phyloP scores from a whole-genome alignment of 768 basidiomycete species.

The Tylopilus cervinicoccineus region DNA sequence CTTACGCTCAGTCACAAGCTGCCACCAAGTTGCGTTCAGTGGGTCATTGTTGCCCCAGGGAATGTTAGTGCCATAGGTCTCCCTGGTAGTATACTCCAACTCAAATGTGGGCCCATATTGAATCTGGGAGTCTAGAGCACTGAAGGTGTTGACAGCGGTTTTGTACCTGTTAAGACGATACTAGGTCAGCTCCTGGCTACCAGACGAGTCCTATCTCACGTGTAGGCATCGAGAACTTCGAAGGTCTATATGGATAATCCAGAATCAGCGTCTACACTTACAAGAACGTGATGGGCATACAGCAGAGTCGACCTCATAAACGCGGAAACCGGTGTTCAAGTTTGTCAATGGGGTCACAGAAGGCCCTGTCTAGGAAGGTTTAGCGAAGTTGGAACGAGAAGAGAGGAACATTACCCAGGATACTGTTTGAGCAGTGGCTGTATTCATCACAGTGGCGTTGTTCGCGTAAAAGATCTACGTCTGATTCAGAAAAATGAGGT shows the following conservation, averaged over 20 bases:
- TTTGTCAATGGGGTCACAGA: slow-evolving; percentile 68
- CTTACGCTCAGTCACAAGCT: slow-evolving; percentile 68
- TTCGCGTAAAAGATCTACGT: slow-evolving; percentile 66
- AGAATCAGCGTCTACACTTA: slow-evolving; percentile 2
- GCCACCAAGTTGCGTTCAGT: slow-evolving; percentile 83
- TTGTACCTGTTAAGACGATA: slow-evolving; percentile 46
- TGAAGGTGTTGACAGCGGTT: slow-evolving; percentile 56
- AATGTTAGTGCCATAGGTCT: slow-evolving; percentile 54
- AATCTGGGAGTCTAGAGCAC: slow-evolving; percentile 53
- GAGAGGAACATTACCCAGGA: slow-evolving; percentile 40
- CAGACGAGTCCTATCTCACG: slow-evolving; percentile 40
- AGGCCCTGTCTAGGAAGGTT: slow-evolving; percentile 52
- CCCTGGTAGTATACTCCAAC: slow-evolving; percentile 66
- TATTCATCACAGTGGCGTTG: slow-evolving; percentile 59
- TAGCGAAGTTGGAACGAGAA: slow-evolving; percentile 3
- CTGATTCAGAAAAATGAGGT: background rate
- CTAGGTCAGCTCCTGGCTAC: background rate
- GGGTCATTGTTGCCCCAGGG: slow-evolving; percentile 64
- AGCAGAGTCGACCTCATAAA: slow-evolving; percentile 47
- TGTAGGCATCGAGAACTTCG: slow-evolving; percentile 73
- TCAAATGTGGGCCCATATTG: slow-evolving; percentile 56
- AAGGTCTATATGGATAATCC: slow-evolving; percentile 53
- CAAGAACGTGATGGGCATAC: slow-evolving; percentile 35
- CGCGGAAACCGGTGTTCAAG: slow-evolving; percentile 67
- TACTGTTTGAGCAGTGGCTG: slow-evolving; percentile 52